Conservation (phyloP, 2,329 filamentous ascomycete species). For the Ceratocystis ficicola region DNA sequence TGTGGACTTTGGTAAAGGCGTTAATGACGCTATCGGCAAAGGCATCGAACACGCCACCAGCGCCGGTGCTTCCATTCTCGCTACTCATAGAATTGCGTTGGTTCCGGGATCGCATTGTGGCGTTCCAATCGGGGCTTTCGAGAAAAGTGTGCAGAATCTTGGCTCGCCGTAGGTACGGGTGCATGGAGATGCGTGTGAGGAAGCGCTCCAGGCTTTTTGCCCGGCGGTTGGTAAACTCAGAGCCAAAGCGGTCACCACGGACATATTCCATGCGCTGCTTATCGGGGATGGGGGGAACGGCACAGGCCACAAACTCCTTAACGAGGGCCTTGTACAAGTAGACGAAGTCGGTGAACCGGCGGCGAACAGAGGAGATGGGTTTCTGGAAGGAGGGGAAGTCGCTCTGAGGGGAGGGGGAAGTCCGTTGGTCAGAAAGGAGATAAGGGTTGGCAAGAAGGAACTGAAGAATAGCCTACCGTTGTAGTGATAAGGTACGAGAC, state of each 20-base stretch:
- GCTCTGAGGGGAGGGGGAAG: constrained; percentile 43
- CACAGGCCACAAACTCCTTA: constrained; percentile 79
- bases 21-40: constrained; percentile 96
- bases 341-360: constrained; percentile 94
- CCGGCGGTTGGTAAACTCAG: constrained; percentile 80
- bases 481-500: constrained; percentile 92
- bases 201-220: constrained; percentile 88
- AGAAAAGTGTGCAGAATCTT: constrained; percentile 78
- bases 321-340: constrained; percentile 87
- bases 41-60: constrained; percentile 73
- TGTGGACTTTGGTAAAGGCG: constrained; percentile 91
- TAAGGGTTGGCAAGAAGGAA: not conserved
- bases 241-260: constrained; percentile 83
- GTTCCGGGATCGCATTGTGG: constrained; percentile 73
- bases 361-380: constrained; percentile 63
- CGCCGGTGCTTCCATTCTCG: constrained; percentile 31
- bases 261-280: constrained; percentile 99
- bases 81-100: constrained; percentile 47
- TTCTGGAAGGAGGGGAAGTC: constrained; percentile 90
- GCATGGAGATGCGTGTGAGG: constrained; percentile 70
- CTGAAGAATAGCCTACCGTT: constrained; percentile 42
- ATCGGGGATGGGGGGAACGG: constrained; percentile 87
- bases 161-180: constrained; percentile 76
- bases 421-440: constrained; percentile 14
- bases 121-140: constrained; percentile 91